A percentile compares a stretch with the other conserved stretches of the same genome.
Conservation (phyloP, 225 moss, liverwort and hornwort genomes). For the Sphagnum tenellum region DNA sequence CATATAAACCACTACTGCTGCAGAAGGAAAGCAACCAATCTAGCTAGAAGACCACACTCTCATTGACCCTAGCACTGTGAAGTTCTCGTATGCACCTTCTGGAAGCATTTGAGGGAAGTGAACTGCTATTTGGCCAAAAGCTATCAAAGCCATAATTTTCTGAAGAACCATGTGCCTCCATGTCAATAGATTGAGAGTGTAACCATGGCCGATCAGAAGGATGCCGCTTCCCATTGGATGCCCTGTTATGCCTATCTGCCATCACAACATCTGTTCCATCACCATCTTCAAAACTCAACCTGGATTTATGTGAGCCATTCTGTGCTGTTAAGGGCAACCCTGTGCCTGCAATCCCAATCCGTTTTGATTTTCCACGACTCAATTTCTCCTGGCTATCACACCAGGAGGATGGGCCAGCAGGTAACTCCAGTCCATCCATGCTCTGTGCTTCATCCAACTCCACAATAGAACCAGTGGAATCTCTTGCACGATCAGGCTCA, state of each 20-base stretch:
- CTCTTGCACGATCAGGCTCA: conserved; percentile 34
- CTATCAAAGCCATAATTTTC: conserved; percentile 19
- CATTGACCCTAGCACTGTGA: too few species aligned
- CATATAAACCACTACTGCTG: too few species aligned
- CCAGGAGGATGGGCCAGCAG: conserved; percentile 26
- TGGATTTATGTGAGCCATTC: conserved; percentile 29
- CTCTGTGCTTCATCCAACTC: conserved; percentile 33
- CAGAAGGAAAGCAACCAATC: too few species aligned
- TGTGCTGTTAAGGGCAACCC: conserved; percentile 18
- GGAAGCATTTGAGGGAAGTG: conserved; percentile 28
- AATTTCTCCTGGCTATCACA: conserved; percentile 23
- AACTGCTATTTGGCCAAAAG: conserved; percentile 2
- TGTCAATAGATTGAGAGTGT: conserved; percentile 27
- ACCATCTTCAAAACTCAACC: conserved; percentile 19
- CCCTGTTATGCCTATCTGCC: conserved; percentile 29
- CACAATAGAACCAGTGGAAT: conserved; percentile 23
- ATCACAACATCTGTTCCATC: conserved; percentile 32
- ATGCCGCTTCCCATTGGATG: conserved; percentile 37
- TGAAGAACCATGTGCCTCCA: conserved; percentile 8
- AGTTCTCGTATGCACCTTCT: conserved; percentile 15
- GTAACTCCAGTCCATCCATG: conserved; percentile 25
- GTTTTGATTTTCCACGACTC: conserved; percentile 30
- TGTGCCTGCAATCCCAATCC: conserved; percentile 27
- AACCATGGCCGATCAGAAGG: conserved; percentile 44
- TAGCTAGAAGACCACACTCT: too few species aligned